Base-by-base conservation (phyloP, 1,284 basidiomycete genomes). In the Afroboletus lepidellus region DNA sequence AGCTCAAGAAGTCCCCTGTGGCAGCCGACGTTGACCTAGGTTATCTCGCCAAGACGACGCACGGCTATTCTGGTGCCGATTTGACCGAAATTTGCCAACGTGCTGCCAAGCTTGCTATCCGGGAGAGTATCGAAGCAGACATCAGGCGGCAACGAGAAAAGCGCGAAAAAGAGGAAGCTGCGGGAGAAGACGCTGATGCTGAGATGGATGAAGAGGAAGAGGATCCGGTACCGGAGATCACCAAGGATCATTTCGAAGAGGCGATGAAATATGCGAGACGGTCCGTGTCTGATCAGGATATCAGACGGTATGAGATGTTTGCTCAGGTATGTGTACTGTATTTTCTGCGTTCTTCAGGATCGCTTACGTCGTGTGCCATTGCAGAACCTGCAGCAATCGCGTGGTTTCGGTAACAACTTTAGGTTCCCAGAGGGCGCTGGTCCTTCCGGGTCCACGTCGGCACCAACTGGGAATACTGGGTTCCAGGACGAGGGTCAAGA, bases 51-150 rank as follows among this genome's bases (percentile, higher is more conserved):
- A 98, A 92, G 84, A 86, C 81, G 72, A 98, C 96, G 11, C 93
- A 98, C 66, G 96, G 97, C 16, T 99, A 92, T 85, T 98, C 96
- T 66, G 97, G 97, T 86, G 97, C 97, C 54, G 97, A 99, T 83
- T 77, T 99, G 60, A 97, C 96, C 13, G 97, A 99, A 73, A 97
- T 99, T 66, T 99, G 96, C 70, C 95, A 99, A 74, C 87, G 97
- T 56, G 91, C 96, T 11, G 96, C 94, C 56, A 99, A 99, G 78
- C 79, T 98, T 45, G 94, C 94, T 2, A 97, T 99, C 68, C 85
- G 97, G 39, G 92, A 91, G 70, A 91, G 87, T 58, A 99, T 99
- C 65, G 95, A 98, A 67, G 75, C 90, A 7, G 97, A 99, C 71
- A 91, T 99, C 67, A 80, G 87, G 60, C 77, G 70, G 56, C 82